Evolutionary conservation across 371 early-diverging fungal species (phyloP), one percentile per base, ranked within the genome.

Genomic region (Mucor lusitanicus): DNA sequence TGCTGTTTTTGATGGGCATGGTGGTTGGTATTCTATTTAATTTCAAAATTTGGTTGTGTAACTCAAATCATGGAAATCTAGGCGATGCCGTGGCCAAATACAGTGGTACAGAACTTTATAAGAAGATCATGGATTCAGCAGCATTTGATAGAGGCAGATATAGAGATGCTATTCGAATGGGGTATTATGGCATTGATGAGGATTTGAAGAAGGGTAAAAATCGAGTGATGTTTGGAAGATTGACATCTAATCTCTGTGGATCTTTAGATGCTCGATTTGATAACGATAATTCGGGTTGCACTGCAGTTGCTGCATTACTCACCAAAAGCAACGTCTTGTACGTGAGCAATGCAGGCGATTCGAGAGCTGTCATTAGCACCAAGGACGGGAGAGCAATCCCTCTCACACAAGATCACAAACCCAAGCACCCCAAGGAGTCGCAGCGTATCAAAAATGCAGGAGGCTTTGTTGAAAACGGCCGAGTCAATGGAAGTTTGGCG

Each of bases 1-100:
- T 85, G 95, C 89, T 12, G 97, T 96, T n/a, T 96, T 89, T 78
- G 97, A 97, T 80, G 97, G 97, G 3, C 97, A 97, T 73, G 97
- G 97, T 71, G 97, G 93, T 70, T 27, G 25, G 19, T 46, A 0
- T 21, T 15, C 5, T 15, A n/a, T 17, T 27, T 57, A 19, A 39
- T 48, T 48, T 48, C 48, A 3, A 48, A 48, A 48, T 48, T 48
- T 48, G n/a, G 12, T 13, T 56, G 61, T 67, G 40, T 53, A 60
- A 60, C 59, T 55, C 1, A 23, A 12, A n/a, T 53, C 32, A 21
- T 39, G 48, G 6, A 39, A 27, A 59, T 35, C 39, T 67, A 88
- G 88, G 94, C 3, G 70, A 78, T 46, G 79, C 71, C 60, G 91
- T 94, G 6, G 97, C 98, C 19, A 89, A 88, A 73, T 96, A 88